A percentile compares a stretch with the other conserved stretches of the same genome.
Conservation (phyloP, 495 filamentous ascomycete species). For the Astrothelium subdiscretum region DNA sequence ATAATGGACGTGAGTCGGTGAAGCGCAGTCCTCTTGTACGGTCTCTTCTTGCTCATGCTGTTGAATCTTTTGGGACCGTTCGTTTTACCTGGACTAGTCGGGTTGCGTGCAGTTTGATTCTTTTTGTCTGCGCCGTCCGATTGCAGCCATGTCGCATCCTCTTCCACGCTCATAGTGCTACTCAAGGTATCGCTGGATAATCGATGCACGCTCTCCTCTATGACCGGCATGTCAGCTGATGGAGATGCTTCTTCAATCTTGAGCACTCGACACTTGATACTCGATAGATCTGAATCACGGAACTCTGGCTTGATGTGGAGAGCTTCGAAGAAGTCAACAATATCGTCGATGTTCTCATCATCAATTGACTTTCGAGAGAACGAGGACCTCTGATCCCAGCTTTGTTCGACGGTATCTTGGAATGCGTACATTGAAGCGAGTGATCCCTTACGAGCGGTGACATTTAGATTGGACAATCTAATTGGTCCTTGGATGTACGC, state of each 20-base stretch:
- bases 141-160: not conserved
- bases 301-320: not conserved
- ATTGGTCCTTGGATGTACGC: constrained; percentile 18
- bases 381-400: constrained; percentile 9
- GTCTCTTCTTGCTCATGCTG: not conserved
- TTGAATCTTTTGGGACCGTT: not conserved
- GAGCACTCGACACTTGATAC: not conserved
- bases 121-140: not conserved
- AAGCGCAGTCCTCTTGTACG: not conserved
- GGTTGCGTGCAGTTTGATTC: not conserved
- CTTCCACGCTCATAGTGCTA: not conserved
- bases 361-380: constrained; percentile 11
- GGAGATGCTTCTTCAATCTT: not conserved
- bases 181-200: not conserved
- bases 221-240: not conserved
- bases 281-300: not conserved
- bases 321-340: constrained; percentile 18
- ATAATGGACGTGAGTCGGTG: not conserved
- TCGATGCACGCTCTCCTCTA: not conserved
- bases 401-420: constrained; percentile 15
- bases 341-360: constrained; percentile 14
- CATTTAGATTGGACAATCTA: constrained; percentile 11
- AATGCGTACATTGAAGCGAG: constrained; percentile 17
- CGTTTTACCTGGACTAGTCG: not conserved
- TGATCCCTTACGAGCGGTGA: constrained; percentile 14